Base-by-base conservation (phyloP, 2,329 filamentous ascomycete genomes). In the Xylariaceae sp. region DNA sequence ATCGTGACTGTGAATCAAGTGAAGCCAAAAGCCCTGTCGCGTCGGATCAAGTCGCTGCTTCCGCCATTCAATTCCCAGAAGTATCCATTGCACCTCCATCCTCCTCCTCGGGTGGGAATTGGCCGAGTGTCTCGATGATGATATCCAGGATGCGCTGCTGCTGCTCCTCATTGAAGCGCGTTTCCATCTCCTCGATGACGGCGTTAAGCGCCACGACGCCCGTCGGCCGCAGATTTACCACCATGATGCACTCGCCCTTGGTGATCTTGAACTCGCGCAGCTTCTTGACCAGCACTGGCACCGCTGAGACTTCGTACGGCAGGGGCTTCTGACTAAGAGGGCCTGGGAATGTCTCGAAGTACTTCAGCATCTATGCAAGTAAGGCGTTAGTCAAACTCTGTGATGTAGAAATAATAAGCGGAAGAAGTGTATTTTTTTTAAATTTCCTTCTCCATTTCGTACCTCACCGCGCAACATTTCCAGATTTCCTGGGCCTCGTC, bases 181-280 rank as follows among this genome's bases (percentile, higher is more conserved):
- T 70, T 45, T 77, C 72, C 69, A 84, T 77, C 53, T 86, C 81
- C 63, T 87, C 82, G 25, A 87, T 70, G 40, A 85, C 71, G 14
- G 77, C 77, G 57, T 82, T 82, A 53, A 87, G 69, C 37, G 76
- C 73, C 4, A 76, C 74, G 22, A 74, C 68, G 22, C 72, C 77
- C 19, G 72, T 70, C 0, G 83, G 83, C 10, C 83, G 74, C 35
- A 84, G 66, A 60, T 87, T 86, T 55, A 86, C 62, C 38, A 86
- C 76, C 78, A 85, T 84, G 58, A 86, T 68, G 44, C 83, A 67
- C 64, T 86, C 83, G 43, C 80, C 80, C 68, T 86, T 86, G 65
- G 79, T 78, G 44, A 86, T 72, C 37, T 79, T 73, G 62, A 76
- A 84, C 1, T 69, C 70, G 10, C 73, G 72, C 40, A 86, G 67